Evolutionary conservation across 164 flowering plant genomes (phyloP).

Genomic region (Warburgia ugandensis): DNA sequence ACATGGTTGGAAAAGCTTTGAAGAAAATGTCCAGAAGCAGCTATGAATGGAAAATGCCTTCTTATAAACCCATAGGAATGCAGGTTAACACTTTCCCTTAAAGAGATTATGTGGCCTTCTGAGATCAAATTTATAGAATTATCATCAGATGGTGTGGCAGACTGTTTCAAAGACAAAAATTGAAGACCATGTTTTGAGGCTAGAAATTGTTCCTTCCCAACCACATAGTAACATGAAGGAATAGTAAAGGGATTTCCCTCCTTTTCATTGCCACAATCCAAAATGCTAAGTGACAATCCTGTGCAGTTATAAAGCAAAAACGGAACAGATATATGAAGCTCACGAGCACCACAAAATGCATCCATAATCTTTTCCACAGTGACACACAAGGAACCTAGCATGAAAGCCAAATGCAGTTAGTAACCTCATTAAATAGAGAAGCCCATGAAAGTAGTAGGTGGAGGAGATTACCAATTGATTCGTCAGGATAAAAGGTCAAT

Average conservation of each 20-base stretch:
- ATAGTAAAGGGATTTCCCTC: conserved; percentile 32
- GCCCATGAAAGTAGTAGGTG: not conserved
- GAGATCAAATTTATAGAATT: conserved; percentile 10
- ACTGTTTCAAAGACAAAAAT: conserved; percentile 26
- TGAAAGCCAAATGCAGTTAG: conserved; percentile 5
- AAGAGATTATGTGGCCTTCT: conserved; percentile 23
- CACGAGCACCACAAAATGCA: conserved; percentile 82
- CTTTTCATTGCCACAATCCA: conserved; percentile 35
- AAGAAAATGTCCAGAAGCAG: conserved; percentile 10
- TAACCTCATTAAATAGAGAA: not conserved
- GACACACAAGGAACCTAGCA: conserved; percentile 53
- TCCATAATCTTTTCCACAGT: conserved; percentile 74
- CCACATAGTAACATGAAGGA: conserved; percentile 61
- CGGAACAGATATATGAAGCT: conserved; percentile 66
- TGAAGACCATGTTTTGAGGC: conserved; percentile 52
- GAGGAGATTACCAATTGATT: conserved; percentile 33
- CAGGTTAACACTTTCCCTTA: conserved; percentile 18
- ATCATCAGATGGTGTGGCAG: conserved; percentile 9
- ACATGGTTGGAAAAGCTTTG: conserved; percentile 9
- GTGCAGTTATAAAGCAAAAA: conserved; percentile 77
- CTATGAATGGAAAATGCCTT: conserved; percentile 19
- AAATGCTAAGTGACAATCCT: conserved; percentile 52
- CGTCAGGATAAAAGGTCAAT: conserved; percentile 41
- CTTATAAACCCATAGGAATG: conserved; percentile 9
- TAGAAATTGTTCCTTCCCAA: conserved; percentile 27